phyloP scores from a whole-genome alignment of 805 yeast species.

The Candida morakotiae region DNA sequence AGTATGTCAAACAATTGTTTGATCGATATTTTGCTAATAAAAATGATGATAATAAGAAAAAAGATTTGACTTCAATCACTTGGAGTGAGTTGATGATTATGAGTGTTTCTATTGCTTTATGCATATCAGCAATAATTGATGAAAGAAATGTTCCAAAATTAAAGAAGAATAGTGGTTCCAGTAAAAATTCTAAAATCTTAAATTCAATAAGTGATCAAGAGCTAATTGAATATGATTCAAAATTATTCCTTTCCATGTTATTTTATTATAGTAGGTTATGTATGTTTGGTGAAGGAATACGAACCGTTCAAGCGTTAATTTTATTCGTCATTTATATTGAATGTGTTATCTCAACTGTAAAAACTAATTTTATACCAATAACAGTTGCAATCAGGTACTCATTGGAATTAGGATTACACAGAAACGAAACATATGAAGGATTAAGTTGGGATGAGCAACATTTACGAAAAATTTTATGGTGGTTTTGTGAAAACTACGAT shows the following conservation, averaged over 20 bases:
- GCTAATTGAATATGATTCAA: constrained; percentile 16
- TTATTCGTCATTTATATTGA: constrained; percentile 40
- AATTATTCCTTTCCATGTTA: constrained; percentile 28
- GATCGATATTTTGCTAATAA: constrained; percentile 15
- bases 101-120: constrained; percentile 23
- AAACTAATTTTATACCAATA: constrained; percentile 25
- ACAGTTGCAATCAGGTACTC: constrained; percentile 36
- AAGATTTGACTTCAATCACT: constrained; percentile 12
- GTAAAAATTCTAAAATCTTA: constrained; percentile 4
- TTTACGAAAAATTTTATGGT: constrained; percentile 29
- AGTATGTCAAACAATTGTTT: constrained; percentile 17
- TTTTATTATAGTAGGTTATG: constrained; percentile 49
- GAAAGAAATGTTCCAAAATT: constrained; percentile 4
- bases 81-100: constrained; percentile 31
- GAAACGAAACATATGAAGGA: constrained; percentile 24
- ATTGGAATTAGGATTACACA: constrained; percentile 38
- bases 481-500: constrained; percentile 33
- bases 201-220: constrained; percentile 10
- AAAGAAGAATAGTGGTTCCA: background rate
- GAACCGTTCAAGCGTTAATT: constrained; percentile 49
- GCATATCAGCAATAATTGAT: constrained; percentile 21
- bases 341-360: constrained; percentile 21
- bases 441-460: constrained; percentile 19
- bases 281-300: constrained; percentile 45
- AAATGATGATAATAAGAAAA: background rate